Percentiles rank a stretch among this genome's conserved stretches.
Evolutionary conservation across 225 moss, liverwort and hornwort species (phyloP).

Genomic region (Marchantia polymorpha): DNA sequence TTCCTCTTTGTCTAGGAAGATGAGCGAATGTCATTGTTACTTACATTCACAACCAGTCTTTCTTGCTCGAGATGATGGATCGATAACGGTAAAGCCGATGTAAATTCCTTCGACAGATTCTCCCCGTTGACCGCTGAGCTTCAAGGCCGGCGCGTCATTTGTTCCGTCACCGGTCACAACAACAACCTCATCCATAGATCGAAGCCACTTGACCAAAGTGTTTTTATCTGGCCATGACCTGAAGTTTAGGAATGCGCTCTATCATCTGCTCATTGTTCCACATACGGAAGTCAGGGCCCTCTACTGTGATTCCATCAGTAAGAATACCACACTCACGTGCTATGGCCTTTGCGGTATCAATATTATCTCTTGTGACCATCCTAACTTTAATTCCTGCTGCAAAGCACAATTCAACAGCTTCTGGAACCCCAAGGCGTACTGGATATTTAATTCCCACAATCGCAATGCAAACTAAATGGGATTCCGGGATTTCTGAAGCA

Average conservation of each 20-base stretch:
- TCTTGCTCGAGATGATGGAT: constrained; percentile 16
- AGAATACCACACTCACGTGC: constrained; percentile 93
- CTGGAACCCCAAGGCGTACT: constrained; percentile 76
- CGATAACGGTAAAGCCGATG: constrained; percentile 9
- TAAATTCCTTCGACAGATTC: constrained; percentile 6
- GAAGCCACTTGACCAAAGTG: constrained; percentile 65
- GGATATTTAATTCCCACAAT: constrained; percentile 95
- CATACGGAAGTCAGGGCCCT: constrained; percentile 67
- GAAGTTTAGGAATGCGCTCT: constrained; percentile 55
- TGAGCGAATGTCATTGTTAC: background rate
- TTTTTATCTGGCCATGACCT: constrained; percentile 98
- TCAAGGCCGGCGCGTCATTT: constrained; percentile 96
- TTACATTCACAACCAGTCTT: constrained; percentile 12
- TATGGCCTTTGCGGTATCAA: constrained; percentile 81
- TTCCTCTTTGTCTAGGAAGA: constrained; percentile 21
- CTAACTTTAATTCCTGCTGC: constrained; percentile 85
- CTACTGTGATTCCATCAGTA: constrained; percentile 72
- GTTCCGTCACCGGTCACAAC: constrained; percentile 98
- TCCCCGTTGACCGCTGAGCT: constrained; percentile 32
- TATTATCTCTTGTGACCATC: constrained; percentile 94
- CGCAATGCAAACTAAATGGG: constrained; percentile 53
- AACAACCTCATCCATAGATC: constrained; percentile 70
- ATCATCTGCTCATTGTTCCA: constrained; percentile 52
- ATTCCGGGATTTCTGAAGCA: constrained; percentile 56
- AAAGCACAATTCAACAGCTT: constrained; percentile 65